Evolutionary conservation across 371 early-diverging fungal genomes (phyloP).

Genomic region (Lichtheimia ramosa): DNA sequence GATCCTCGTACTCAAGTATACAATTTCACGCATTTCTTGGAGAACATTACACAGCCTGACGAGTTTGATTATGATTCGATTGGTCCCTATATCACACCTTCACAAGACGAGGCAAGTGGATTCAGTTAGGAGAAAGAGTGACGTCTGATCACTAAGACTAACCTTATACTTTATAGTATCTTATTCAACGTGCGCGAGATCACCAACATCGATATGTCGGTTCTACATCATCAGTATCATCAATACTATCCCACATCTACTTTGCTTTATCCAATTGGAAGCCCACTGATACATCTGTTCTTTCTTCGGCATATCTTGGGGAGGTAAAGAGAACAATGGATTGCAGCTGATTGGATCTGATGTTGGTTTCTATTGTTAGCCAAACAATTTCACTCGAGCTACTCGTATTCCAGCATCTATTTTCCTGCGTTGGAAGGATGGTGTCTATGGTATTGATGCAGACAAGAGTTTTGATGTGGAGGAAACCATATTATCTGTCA

Average conservation of each 20-base stretch:
- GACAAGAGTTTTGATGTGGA: slow-evolving; percentile 75
- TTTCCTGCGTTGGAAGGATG: slow-evolving; percentile 63
- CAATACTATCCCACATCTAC: slow-evolving; percentile 76
- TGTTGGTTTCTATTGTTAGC: slow-evolving; percentile 24
- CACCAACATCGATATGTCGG: slow-evolving; percentile 65
- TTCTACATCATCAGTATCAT: slow-evolving; percentile 90
- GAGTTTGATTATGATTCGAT: slow-evolving; percentile 81
- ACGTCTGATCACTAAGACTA: not conserved
- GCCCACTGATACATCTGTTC: slow-evolving; percentile 55
- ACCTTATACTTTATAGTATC: slow-evolving; percentile 26
- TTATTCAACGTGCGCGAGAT: slow-evolving; percentile 46
- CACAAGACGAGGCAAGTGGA: slow-evolving; percentile 61
- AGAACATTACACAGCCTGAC: slow-evolving; percentile 73
- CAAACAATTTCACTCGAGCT: slow-evolving; percentile 57
- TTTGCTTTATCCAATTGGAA: slow-evolving; percentile 72
- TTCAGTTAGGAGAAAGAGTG: not conserved
- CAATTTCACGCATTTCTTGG: slow-evolving; percentile 80
- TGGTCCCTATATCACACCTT: slow-evolving; percentile 79
- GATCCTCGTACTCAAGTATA: slow-evolving; percentile 78
- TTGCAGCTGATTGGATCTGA: not conserved
- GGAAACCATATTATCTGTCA: slow-evolving; percentile 60
- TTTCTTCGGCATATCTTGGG: slow-evolving; percentile 63
- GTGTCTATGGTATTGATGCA: slow-evolving; percentile 82
- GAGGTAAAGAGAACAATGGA: slow-evolving; percentile 39
- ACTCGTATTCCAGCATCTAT: slow-evolving; percentile 65